Conservation (phyloP, 371 early-diverging fungal species). For the Rhizomucor miehei region DNA sequence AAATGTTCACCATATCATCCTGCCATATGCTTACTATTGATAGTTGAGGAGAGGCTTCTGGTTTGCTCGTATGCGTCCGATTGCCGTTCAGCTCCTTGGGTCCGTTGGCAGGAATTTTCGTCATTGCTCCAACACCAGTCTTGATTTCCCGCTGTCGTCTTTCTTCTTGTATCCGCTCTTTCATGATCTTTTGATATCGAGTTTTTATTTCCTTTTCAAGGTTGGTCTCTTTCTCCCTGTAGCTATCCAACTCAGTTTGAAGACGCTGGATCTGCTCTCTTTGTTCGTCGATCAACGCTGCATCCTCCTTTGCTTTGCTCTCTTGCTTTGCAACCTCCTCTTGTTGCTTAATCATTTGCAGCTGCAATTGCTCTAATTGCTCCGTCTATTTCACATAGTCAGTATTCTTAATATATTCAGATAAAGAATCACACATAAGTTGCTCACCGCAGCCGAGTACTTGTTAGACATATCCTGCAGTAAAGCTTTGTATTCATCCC, state of each 20-base stretch:
- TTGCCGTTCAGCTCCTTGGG: slow-evolving; percentile 1
- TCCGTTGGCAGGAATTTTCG: slow-evolving; percentile 1
- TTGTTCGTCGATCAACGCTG: slow-evolving; percentile 15
- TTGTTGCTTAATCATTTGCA: slow-evolving; percentile 21
- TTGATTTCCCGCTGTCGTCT: slow-evolving; percentile 31
- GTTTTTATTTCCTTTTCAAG: slow-evolving; percentile 35
- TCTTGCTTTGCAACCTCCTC: slow-evolving; percentile 21
- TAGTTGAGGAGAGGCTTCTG: not conserved
- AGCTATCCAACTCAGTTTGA: slow-evolving; percentile 25
- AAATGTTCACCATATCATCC: not conserved
- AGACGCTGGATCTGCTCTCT: slow-evolving; percentile 26
- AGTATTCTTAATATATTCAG: not conserved
- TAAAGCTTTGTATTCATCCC: slow-evolving; percentile 25
- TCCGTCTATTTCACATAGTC: not conserved
- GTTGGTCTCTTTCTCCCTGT: slow-evolving; percentile 30
- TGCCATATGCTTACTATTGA: not conserved
- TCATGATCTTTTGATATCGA: slow-evolving; percentile 45
- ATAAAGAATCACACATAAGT: not conserved
- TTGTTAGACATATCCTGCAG: slow-evolving; percentile 19
- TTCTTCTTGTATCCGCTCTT: slow-evolving; percentile 39
- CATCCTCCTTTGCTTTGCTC: slow-evolving; percentile 23
- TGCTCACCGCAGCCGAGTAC: slow-evolving; percentile 20
- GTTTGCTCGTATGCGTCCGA: not conserved
- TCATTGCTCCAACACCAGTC: not conserved
- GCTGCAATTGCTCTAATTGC: slow-evolving; percentile 20